Conservation (phyloP, 2,329 filamentous ascomycete genomes). For the Pseudogymnoascus sp. region DNA sequence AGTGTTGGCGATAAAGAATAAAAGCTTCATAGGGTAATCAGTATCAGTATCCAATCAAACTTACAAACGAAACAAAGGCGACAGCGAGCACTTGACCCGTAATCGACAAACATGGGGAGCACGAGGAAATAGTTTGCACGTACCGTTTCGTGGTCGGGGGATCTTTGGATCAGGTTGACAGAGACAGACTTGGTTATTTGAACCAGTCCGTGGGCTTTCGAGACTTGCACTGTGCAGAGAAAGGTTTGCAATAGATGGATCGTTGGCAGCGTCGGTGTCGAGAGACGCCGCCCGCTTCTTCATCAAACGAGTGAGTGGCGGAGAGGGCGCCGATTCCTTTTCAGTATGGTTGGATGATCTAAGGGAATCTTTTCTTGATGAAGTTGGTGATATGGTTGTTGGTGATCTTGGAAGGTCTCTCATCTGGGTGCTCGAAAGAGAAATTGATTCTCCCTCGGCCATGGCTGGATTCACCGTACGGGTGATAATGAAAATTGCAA, state of each 20-base stretch:
- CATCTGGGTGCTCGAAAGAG: constrained; percentile 1
- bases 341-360: constrained; percentile 16
- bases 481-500: constrained; percentile 7
- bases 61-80: constrained; percentile 11
- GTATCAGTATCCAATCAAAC: constrained; percentile 21
- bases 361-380: not conserved
- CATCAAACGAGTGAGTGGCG: constrained; percentile 25
- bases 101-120: constrained; percentile 11
- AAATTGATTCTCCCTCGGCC: not conserved
- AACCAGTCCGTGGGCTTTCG: constrained; percentile 17
- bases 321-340: constrained; percentile 20
- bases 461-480: not conserved
- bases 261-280: constrained; percentile 22
- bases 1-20: constrained; percentile 91
- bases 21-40: constrained; percentile 58
- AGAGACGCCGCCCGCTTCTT: constrained; percentile 28
- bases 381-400: not conserved
- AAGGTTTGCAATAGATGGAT: constrained; percentile 24
- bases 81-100: constrained; percentile 10
- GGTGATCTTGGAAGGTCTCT: constrained; percentile 5
- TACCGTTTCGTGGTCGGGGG: constrained; percentile 62
- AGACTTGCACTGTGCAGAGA: constrained; percentile 23
- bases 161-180: constrained; percentile 66
- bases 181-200: constrained; percentile 48
- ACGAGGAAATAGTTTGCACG: constrained; percentile 28